A percentile compares a stretch with the other conserved stretches of the same genome.
Evolutionary conservation across 2,329 filamentous ascomycete species (phyloP).

Genomic region (Xylariaceae sp.): DNA sequence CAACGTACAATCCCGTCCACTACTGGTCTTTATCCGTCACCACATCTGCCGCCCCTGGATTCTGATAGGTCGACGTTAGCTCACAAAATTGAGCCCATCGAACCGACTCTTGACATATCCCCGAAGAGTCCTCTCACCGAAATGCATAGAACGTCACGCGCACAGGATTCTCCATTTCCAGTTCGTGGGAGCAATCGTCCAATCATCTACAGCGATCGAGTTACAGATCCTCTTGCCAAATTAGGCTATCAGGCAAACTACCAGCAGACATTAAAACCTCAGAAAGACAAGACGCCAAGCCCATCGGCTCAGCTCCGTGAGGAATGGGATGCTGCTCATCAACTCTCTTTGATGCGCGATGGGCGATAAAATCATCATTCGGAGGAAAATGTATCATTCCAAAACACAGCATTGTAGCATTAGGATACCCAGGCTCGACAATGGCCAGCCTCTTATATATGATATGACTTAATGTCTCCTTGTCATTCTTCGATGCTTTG

Average conservation of each 20-base stretch:
- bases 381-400: not conserved
- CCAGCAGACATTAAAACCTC: slow-evolving; percentile 2
- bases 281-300: slow-evolving; percentile 24
- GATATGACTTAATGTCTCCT: no score
- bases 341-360: slow-evolving; percentile 11
- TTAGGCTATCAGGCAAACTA: slow-evolving; percentile 16
- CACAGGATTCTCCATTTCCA: slow-evolving; percentile 10
- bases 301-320: slow-evolving; percentile 27
- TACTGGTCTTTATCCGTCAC: no score
- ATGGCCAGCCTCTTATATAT: not conserved
- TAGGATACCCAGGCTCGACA: not conserved
- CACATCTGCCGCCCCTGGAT: no score
- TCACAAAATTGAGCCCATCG: slow-evolving; percentile 19
- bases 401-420: not conserved
- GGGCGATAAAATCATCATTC: slow-evolving; percentile 1
- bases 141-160: slow-evolving; percentile 8
- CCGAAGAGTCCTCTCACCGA: slow-evolving; percentile 24
- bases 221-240: slow-evolving; percentile 15
- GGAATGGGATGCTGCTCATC: slow-evolving; percentile 23
- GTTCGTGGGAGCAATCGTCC: slow-evolving; percentile 21
- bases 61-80: no score
- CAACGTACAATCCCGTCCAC: no score
- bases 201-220: slow-evolving; percentile 21
- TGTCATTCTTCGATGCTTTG: no score
- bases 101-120: slow-evolving; percentile 23